A percentile compares a stretch with the other conserved stretches of the same genome.
phyloP scores from a whole-genome alignment of 768 basidiomycete genomes.

The Phaeotremella skinneri region DNA sequence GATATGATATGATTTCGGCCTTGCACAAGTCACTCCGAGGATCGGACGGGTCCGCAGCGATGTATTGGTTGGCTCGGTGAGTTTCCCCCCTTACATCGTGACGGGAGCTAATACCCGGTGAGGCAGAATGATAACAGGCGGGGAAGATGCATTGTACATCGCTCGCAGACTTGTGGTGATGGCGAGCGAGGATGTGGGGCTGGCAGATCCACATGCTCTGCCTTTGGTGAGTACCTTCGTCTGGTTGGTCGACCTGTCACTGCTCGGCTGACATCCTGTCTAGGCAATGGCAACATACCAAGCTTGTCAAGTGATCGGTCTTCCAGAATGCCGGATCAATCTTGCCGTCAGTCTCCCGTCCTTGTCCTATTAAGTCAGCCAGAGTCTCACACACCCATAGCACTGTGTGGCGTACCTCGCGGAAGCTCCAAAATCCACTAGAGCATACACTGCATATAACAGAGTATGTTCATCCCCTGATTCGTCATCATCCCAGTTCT shows the following conservation, averaged over 20 bases:
- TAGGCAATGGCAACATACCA: constrained; percentile 54
- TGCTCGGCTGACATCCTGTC: not conserved
- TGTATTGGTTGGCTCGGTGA: constrained; percentile 78
- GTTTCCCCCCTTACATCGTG: constrained; percentile 7
- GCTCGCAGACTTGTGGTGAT: constrained; percentile 72
- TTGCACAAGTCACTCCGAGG: constrained; percentile 81
- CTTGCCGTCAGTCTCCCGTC: constrained; percentile 37
- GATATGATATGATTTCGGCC: constrained; percentile 79
- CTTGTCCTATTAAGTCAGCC: not conserved
- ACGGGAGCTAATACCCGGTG: constrained; percentile 5
- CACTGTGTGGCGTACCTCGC: constrained; percentile 74
- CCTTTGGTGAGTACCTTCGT: constrained; percentile 60
- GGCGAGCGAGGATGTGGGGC: constrained; percentile 81
- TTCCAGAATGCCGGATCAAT: constrained; percentile 50
- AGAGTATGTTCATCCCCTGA: constrained; percentile 45
- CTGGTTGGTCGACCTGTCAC: not conserved
- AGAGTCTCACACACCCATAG: constrained; percentile 4
- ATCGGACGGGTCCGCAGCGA: constrained; percentile 69
- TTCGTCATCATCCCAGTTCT: not conserved
- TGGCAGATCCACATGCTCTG: constrained; percentile 73
- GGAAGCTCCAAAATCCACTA: constrained; percentile 78
- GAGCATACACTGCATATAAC: constrained; percentile 74
- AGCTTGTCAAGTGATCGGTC: constrained; percentile 51
- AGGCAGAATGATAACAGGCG: constrained; percentile 67
- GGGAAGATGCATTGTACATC: constrained; percentile 75